phyloP scores from a whole-genome alignment of 345 rosid species.

The Brassica rapa region DNA sequence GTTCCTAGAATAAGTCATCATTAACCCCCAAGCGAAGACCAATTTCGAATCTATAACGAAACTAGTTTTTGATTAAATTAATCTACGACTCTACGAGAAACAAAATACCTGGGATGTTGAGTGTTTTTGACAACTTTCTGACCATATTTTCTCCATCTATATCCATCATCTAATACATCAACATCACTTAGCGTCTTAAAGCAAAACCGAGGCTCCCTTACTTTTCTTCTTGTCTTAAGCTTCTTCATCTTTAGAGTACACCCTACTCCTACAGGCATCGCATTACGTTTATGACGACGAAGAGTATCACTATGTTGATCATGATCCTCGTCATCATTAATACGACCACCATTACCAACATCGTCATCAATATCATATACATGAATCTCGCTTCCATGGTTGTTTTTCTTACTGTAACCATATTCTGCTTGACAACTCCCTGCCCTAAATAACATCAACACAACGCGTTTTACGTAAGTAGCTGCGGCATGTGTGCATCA shows the following conservation, averaged over 20 bases:
- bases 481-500: not conserved
- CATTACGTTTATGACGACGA: constrained; percentile 18
- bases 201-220: constrained; percentile 97
- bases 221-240: constrained; percentile 78
- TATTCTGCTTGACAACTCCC: constrained; percentile 54
- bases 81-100: not conserved
- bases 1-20: constrained; percentile 27
- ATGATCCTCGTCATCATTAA: constrained; percentile 18
- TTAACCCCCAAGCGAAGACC: not conserved
- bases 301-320: not conserved
- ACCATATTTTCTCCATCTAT: constrained; percentile 98
- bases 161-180: constrained; percentile 96
- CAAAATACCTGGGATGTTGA: constrained; percentile 84
- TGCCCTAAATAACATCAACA: constrained; percentile 50
- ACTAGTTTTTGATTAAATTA: not conserved
- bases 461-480: not conserved
- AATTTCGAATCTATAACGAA: not conserved
- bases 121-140: constrained; percentile 99
- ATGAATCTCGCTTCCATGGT: constrained; percentile 36
- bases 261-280: constrained; percentile 46
- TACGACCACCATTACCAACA: constrained; percentile 8
- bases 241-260: constrained; percentile 78
- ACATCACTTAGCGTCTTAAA: constrained; percentile 97
- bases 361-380: constrained; percentile 30
- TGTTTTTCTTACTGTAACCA: constrained; percentile 47